Evolutionary conservation across 2,329 filamentous ascomycete genomes (phyloP), one percentile per base, ranked within the genome.

Genomic region (Apiospora rasikravindrae): DNA sequence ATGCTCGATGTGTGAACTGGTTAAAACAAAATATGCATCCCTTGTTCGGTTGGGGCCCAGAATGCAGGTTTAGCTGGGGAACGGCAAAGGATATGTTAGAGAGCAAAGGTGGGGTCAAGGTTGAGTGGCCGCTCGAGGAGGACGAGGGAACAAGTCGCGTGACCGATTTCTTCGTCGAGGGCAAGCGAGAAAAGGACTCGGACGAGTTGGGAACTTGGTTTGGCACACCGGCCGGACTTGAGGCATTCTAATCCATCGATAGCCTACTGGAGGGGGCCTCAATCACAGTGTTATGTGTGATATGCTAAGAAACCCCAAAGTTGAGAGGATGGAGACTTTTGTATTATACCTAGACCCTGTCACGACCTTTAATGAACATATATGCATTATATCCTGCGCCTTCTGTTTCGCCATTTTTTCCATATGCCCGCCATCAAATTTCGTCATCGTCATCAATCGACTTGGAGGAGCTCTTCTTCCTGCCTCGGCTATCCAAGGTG

Each of bases 61-160:
- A 98, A 83, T 97, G 94, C 80, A 88, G 96, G 5, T 98, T 98
- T 79, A 98, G 95, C 79, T 99, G 96, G 96, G 93, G 93, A 0
- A 98, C 96, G 0, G 93, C 93, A 1, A 98, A 97, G 84, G 95
- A 98, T 78, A 89, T 98, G 90, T 84, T 99, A 4, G 95, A 98
- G 76, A 84, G 86, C n/a, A 94, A 93, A 81, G 88, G 85, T 33
- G 90, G 89, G 4, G 87, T 93, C 70, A 92, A 88, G 79, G 92
- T 97, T 0, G 94, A 97, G 66, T 98, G 96, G 96, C 94, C 95
- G 0, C 86, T 84, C 16, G 90, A 92, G 6, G 90, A 92, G 7
- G 92, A 94, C 45, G 89, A 88, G 4, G 90, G 92, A 70, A 89
- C 90, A 37, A 89, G 86, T 74, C 90, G 90, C 71, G 81, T 98